Conservation (phyloP, 2,329 filamentous ascomycete species). For the Orbilia brochopaga region DNA sequence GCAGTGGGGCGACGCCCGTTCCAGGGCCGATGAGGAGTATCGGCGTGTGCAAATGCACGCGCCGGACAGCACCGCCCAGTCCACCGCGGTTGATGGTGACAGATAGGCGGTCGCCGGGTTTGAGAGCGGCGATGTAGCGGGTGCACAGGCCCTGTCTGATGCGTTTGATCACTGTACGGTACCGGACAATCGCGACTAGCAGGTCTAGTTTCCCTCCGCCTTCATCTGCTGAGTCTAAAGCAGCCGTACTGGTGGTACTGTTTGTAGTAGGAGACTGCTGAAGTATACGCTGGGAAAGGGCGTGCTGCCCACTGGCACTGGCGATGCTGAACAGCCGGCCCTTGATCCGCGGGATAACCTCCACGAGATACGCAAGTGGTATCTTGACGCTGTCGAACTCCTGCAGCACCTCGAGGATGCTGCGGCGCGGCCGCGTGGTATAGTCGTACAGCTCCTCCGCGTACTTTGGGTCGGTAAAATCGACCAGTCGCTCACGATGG, state of each 20-base stretch:
- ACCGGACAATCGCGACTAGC: constrained; percentile 86
- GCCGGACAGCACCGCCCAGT: constrained; percentile 57
- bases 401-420: constrained; percentile 87
- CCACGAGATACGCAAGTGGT: constrained; percentile 73
- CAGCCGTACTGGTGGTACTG: too few relatives aligned
- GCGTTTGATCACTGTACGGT: constrained; percentile 82
- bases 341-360: constrained; percentile 80
- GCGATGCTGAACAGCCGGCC: constrained; percentile 93
- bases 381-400: constrained; percentile 87
- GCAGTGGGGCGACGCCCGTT: constrained; percentile 84
- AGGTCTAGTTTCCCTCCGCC: constrained; percentile 68
- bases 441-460: constrained; percentile 96
- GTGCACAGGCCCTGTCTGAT: constrained; percentile 88
- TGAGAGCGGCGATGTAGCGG: constrained; percentile 75
- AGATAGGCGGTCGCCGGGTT: constrained; percentile 65
- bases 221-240: neutral
- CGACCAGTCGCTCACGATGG: constrained; percentile 80
- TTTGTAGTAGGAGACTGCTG: neutral
- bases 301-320: constrained; percentile 66
- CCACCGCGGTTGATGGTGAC: constrained; percentile 66
- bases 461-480: constrained; percentile 79
- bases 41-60: constrained; percentile 62
- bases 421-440: constrained; percentile 84
- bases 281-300: constrained; percentile 44
- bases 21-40: constrained; percentile 82